Evolutionary conservation across 2,329 filamentous ascomycete genomes (phyloP), one percentile per base, ranked within the genome.

Genomic region (Kalaharituber pfeilii): DNA sequence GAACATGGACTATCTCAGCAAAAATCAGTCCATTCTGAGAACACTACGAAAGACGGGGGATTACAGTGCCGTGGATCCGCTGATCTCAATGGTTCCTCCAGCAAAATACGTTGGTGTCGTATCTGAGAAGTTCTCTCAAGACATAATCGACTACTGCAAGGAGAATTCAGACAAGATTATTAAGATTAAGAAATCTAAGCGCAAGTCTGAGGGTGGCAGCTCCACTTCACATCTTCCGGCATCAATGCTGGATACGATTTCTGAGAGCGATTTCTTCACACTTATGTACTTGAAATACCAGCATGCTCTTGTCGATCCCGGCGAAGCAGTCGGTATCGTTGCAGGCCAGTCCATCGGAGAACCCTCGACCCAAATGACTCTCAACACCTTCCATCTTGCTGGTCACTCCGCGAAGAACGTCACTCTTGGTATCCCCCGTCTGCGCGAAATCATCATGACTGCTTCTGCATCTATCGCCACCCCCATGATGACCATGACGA

Each of bases 341-440:
- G 93, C 93, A 51, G 88, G 88, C 8, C 91, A 98, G 69, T 96
- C 89, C 28, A 81, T 98, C 42, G 91, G 91, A 66, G 93, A 98
- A 67, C 91, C 93, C 7, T 95, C 88, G 2, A 98, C 91, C 9
- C 91, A 98, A 69, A 98, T 98, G 93, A 98, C 93, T 6, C 73
- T 98, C 53, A 98, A 98, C 71, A 98, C 93, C 26, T 98, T 98
- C 78, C 91, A 98, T 77, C 85, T 98, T 78, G 91, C 91, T 69
- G 91, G 91, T 66, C 89, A 96, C 73, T 88, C 91, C 20, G 83
- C 91, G 27, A 96, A 95, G 75, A 98, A 98, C 76, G 93, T 98
- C 66, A 98, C 91, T 0, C 78, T 95, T 20, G 91, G 91, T 85
- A 96, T 98, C 66, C 91, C 91, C 56, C 86, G 91, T 71, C 76